phyloP scores from a whole-genome alignment of 2,329 filamentous ascomycete genomes.

The Aphanocladium album region DNA sequence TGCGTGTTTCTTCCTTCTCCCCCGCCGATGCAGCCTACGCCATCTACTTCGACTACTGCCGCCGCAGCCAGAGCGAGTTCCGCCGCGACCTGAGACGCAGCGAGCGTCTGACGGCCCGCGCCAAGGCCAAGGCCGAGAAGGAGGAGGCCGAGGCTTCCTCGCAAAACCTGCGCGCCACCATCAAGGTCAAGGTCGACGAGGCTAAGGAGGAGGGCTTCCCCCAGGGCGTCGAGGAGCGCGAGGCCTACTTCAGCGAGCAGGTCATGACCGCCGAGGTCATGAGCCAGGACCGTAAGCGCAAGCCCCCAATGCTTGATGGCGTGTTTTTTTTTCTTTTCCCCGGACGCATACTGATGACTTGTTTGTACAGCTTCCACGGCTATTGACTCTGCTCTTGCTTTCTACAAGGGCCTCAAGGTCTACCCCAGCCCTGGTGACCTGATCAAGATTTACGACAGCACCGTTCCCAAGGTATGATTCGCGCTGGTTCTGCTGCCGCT shows the following conservation, averaged over 20 bases:
- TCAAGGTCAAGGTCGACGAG: constrained; percentile 70
- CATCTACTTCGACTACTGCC: constrained; percentile 64
- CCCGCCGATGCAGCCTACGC: constrained; percentile 48
- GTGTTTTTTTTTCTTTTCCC: too few species aligned
- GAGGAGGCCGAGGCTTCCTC: constrained; percentile 63
- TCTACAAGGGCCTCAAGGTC: constrained; percentile 98
- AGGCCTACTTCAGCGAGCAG: constrained; percentile 95
- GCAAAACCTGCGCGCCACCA: constrained; percentile 63
- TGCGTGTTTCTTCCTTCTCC: constrained; percentile 1
- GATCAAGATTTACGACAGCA: constrained; percentile 97
- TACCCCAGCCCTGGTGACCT: constrained; percentile 91
- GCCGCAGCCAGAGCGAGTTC: constrained; percentile 60
- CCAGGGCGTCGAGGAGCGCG: constrained; percentile 82
- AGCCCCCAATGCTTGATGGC: too few species aligned
- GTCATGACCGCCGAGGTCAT: constrained; percentile 83
- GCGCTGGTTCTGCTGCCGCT: neutral
- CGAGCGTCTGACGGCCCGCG: constrained; percentile 66
- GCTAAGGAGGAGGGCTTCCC: constrained; percentile 92
- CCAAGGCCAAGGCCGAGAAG: constrained; percentile 64
- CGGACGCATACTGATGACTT: neutral
- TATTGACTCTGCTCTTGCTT: constrained; percentile 84
- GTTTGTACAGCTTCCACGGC: constrained; percentile 53
- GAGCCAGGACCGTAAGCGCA: constrained; percentile 68
- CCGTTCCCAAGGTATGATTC: constrained; percentile 74
- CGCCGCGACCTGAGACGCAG: constrained; percentile 66